phyloP scores from a whole-genome alignment of 2,329 filamentous ascomycete genomes.

The Colletotrichum gigasporum region DNA sequence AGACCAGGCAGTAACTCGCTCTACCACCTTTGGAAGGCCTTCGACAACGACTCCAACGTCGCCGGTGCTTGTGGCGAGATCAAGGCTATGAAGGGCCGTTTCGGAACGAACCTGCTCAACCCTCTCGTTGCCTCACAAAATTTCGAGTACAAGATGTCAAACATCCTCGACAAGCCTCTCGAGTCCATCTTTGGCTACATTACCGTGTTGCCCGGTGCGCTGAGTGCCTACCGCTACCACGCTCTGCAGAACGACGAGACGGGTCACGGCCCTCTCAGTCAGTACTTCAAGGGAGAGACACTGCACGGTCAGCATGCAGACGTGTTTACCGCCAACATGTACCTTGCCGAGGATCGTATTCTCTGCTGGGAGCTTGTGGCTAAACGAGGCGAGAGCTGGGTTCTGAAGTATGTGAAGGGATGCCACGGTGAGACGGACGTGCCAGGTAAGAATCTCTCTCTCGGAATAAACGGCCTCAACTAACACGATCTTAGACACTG shows the following conservation, averaged over 20 bases:
- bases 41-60: conserved; percentile 97
- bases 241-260: conserved; percentile 96
- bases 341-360: conserved; percentile 88
- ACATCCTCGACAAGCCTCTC: conserved; percentile 96
- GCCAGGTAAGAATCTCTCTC: conserved; percentile 71
- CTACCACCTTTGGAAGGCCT: conserved; percentile 99
- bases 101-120: conserved; percentile 85
- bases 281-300: conserved; percentile 99
- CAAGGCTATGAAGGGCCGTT: conserved; percentile 93
- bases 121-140: conserved; percentile 97
- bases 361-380: conserved; percentile 95
- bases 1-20: conserved; percentile 88
- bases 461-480: not conserved
- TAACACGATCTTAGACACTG: conserved; percentile 70
- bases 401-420: conserved; percentile 96
- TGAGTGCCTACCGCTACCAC: conserved; percentile 95
- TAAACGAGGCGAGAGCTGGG: conserved; percentile 94
- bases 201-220: conserved; percentile 91
- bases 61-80: conserved; percentile 98
- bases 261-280: conserved; percentile 92
- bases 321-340: conserved; percentile 98
- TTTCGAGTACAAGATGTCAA: conserved; percentile 99
- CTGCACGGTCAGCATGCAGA: conserved; percentile 95
- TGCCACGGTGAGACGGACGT: conserved; percentile 98
- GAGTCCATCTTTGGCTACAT: conserved; percentile 99